Percentiles rank a stretch among this genome's conserved stretches.
These are phyloP conservation scores for Stipa capillata DNA, from an alignment of 176 grass and related monocot genomes.

Conservation along the genomic window DNA sequence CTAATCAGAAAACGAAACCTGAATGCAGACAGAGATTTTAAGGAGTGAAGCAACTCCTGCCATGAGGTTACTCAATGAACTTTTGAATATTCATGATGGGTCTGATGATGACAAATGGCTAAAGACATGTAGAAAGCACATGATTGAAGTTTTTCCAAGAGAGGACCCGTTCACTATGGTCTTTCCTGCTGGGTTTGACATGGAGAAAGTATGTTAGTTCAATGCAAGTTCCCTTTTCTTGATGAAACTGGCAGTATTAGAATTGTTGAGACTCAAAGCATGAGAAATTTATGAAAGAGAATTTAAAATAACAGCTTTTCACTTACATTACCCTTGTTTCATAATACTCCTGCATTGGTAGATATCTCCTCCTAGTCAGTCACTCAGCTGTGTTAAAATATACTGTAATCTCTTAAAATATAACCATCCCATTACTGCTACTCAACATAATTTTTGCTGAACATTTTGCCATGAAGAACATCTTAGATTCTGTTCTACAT, in stretches of 20 bases:
- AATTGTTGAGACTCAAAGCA: not conserved
- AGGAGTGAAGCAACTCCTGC: conserved; percentile 83
- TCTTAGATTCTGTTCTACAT: not conserved
- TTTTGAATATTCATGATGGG: conserved; percentile 88
- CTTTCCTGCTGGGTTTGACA: conserved; percentile 60
- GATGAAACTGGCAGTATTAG: not conserved
- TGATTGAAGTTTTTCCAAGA: conserved; percentile 69
- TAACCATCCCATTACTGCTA: not conserved
- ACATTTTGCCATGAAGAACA: not conserved
- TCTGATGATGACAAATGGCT: conserved; percentile 68
- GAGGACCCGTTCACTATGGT: conserved; percentile 83
- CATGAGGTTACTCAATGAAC: conserved; percentile 86
- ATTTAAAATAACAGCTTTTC: not conserved
- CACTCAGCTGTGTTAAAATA: not conserved
- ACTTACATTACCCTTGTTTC: not conserved
- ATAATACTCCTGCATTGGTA: not conserved
- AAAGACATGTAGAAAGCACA: conserved; percentile 78
- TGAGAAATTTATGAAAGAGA: not conserved
- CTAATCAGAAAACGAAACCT: conserved; percentile 19
- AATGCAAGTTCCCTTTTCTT: not conserved
- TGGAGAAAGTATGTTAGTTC: conserved; percentile 67
- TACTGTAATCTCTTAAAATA: not conserved
- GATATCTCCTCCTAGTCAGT: not conserved
- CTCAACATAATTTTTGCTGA: not conserved
- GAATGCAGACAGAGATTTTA: conserved; percentile 74